Evolutionary conservation across 2,329 filamentous ascomycete species (phyloP), one percentile per base, ranked within the genome.

Genomic region (Claviceps cyperi): DNA sequence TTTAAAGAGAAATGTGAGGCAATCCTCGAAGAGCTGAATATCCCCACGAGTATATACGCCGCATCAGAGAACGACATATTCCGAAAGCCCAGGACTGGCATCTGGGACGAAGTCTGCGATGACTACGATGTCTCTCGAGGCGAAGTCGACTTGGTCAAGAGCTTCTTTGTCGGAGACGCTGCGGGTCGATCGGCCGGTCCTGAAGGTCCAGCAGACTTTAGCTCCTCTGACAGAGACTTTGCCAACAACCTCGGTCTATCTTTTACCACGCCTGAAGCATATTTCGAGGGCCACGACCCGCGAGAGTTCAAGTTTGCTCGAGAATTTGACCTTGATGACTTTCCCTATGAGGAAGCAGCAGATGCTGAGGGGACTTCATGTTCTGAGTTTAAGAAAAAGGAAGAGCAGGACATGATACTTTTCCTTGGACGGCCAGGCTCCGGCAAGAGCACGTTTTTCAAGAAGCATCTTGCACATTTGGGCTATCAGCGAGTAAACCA

Each of bases 381-480:
- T 40, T 78, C 0, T 9, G 80, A 80, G 1, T 75, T 76, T 55
- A 71, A 75, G 45, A 87, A 82, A 67, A 76, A 72, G 48, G 79
- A 83, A 58, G 64, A 76, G 5, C 65, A 80, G 55, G 90, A 96
- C 50, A 70, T 97, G 14, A 78, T 97, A 22, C 66, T 97, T 7
- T 87, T 94, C 63, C 91, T 86, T 60, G 92, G 92, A 1, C 87
- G 86, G 46, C 92, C 92, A 0, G 90, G 86, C 1, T 81, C 88
- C 2, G 92, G 92, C 17, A 97, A 98, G 66, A 94, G 87, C 39
- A 91, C 88, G 0, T 95, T 92, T 60, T 96, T 84, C 67, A 87
- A 83, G 80, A 81, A 76, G 54, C 70, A 85, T 55, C 70, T 97
- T 37, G 74, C 89, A 62, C 84, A 85, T 22, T 67, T 92, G 28